Percentiles rank a stretch among this genome's conserved stretches.
phyloP scores from a whole-genome alignment of 1,139 yeast genomes.

The Hanseniaspora uvarum region DNA sequence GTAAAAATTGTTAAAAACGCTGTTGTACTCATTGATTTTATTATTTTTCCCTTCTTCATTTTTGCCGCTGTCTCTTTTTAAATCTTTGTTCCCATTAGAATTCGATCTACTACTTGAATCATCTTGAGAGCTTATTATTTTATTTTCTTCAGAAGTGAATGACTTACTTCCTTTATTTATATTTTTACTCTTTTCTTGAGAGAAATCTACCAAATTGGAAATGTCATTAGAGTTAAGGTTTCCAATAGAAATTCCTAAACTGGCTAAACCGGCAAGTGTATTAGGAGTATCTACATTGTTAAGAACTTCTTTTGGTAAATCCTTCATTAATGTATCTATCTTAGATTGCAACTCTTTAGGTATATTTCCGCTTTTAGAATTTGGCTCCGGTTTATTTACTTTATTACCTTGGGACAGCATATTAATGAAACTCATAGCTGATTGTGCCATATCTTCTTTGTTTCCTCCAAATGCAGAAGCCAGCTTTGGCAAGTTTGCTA shows the following conservation, averaged over 20 bases:
- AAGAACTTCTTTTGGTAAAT: not conserved
- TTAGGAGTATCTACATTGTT: slow-evolving; percentile 3
- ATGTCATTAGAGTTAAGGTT: not conserved
- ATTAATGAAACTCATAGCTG: slow-evolving; percentile 7
- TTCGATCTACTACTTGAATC: not conserved
- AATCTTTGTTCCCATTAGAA: not conserved
- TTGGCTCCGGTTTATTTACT: not conserved
- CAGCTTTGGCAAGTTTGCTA: slow-evolving; percentile 4
- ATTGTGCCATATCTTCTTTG: not conserved
- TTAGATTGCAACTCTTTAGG: not conserved
- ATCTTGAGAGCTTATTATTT: not conserved
- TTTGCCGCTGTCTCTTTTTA: not conserved
- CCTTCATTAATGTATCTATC: not conserved
- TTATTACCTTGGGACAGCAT: not conserved
- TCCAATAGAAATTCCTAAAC: slow-evolving; percentile 9
- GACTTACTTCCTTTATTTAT: not conserved
- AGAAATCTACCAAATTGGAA: not conserved
- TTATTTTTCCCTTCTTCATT: not conserved
- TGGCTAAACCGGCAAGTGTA: slow-evolving; percentile 3
- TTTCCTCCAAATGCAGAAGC: slow-evolving; percentile 11
- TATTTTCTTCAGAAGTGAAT: not conserved
- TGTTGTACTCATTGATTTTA: not conserved
- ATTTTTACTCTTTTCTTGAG: not conserved
- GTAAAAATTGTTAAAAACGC: not conserved
- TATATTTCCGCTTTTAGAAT: not conserved